A percentile compares a stretch with the other conserved stretches of the same genome.
Conservation (phyloP, 441 rosid species). For the Sinapis alba region DNA sequence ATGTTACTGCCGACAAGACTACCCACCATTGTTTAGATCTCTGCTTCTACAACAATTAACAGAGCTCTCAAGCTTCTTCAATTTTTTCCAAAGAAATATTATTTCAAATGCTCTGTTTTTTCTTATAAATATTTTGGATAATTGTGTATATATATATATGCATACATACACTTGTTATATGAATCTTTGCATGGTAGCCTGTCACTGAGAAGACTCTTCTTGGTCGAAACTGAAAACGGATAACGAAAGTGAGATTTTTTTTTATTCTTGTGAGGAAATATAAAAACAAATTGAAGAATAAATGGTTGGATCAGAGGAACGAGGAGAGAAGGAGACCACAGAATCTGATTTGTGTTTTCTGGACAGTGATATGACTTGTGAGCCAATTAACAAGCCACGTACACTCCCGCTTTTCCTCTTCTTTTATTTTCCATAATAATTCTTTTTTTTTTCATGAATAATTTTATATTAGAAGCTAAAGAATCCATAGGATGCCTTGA, state of each 20-base stretch:
- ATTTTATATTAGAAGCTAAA: no score
- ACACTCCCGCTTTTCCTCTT: slow-evolving; percentile 37
- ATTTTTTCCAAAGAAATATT: neutral
- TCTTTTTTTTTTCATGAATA: neutral
- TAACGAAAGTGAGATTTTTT: slow-evolving; percentile 30
- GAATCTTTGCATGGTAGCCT: slow-evolving; percentile 30
- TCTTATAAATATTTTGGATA: slow-evolving; percentile 24
- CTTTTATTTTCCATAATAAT: neutral
- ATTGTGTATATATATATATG: neutral
- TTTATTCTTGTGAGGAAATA: no score
- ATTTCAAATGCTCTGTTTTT: neutral
- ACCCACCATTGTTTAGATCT: slow-evolving; percentile 31
- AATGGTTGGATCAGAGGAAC: slow-evolving; percentile 37
- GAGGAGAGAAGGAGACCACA: slow-evolving; percentile 34
- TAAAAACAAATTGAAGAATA: neutral
- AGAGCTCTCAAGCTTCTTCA: slow-evolving; percentile 16
- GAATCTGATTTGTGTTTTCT: slow-evolving; percentile 13
- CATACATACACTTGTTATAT: slow-evolving; percentile 14
- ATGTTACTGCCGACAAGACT: slow-evolving; percentile 38
- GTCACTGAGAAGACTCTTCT: slow-evolving; percentile 33
- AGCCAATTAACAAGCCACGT: slow-evolving; percentile 44
- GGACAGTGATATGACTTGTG: slow-evolving; percentile 35
- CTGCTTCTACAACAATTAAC: slow-evolving; percentile 25
- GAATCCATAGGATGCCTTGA: no score
- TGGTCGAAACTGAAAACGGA: slow-evolving; percentile 36